phyloP scores from a whole-genome alignment of 352 stramenopile species.

The Phytophthora palmivora region DNA sequence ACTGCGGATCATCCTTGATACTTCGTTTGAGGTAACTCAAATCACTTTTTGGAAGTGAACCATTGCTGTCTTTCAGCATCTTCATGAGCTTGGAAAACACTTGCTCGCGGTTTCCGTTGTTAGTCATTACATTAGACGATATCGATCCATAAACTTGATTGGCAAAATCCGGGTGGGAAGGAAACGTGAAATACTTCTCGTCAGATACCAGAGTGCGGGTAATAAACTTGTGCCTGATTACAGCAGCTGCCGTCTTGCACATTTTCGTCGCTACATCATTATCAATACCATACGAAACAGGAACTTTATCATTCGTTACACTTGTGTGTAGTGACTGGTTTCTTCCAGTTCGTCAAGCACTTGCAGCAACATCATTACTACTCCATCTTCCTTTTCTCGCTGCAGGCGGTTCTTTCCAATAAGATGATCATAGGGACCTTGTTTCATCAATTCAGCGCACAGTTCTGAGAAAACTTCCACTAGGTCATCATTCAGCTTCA shows the following conservation, averaged over 20 bases:
- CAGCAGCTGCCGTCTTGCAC: conserved; percentile 16
- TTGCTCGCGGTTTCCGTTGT: neutral
- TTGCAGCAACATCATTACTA: conserved; percentile 5
- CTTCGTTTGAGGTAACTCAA: conserved; percentile 6
- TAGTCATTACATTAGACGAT: conserved; percentile 6
- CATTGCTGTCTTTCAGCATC: conserved; percentile 15
- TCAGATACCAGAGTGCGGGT: conserved; percentile 2
- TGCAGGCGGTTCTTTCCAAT: neutral
- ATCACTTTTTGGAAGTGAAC: conserved; percentile 7
- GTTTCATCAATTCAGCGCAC: conserved; percentile 18
- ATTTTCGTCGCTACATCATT: neutral
- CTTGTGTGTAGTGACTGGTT: neutral
- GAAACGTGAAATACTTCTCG: conserved; percentile 28
- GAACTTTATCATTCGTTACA: neutral
- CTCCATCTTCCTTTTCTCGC: conserved; percentile 1
- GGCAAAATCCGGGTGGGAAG: conserved; percentile 24
- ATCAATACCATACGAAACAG: neutral
- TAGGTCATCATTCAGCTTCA: conserved; percentile 45
- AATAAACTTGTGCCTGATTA: conserved; percentile 28
- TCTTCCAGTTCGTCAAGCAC: neutral
- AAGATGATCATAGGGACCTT: neutral
- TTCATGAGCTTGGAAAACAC: conserved; percentile 24
- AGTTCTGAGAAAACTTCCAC: conserved; percentile 36
- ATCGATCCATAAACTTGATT: conserved; percentile 23
- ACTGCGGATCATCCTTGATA: conserved; percentile 23